Percentiles rank a stretch among this genome's conserved stretches.
Conservation (phyloP, 2,329 filamentous ascomycete species). For the Phoma sp. region DNA sequence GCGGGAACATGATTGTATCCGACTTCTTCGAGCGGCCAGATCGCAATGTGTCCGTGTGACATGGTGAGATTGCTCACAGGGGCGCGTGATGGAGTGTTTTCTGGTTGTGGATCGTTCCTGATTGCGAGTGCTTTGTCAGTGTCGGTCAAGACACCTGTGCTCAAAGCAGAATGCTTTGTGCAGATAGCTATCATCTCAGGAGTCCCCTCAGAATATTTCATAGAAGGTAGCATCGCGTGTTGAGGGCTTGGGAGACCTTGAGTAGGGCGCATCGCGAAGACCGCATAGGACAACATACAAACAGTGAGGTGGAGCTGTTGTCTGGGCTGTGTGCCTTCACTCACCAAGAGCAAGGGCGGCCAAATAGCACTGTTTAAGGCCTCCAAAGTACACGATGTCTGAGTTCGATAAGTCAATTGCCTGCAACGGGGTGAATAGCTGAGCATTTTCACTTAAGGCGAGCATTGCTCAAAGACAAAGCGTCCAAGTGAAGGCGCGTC, state of each 20-base stretch:
- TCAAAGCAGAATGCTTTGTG: neutral
- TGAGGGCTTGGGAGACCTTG: neutral
- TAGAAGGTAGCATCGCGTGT: neutral
- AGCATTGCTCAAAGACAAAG: neutral
- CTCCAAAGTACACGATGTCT: neutral
- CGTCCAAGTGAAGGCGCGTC: neutral
- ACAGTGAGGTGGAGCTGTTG: conserved; percentile 3
- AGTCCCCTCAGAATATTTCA: neutral
- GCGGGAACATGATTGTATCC: conserved; percentile 4
- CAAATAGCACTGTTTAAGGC: neutral
- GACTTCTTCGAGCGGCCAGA: conserved; percentile 7
- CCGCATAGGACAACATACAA: conserved; percentile 14
- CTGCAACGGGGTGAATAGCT: too few species aligned
- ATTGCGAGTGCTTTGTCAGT: neutral
- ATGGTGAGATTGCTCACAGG: neutral
- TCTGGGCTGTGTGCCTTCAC: conserved; percentile 1
- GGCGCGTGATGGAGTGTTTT: neutral
- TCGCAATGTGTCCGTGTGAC: neutral
- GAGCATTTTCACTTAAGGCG: too few species aligned
- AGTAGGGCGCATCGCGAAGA: neutral
- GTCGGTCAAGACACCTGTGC: neutral
- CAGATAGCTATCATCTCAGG: neutral
- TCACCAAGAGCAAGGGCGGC: neutral
- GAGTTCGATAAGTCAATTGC: neutral
- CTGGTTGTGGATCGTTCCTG: neutral